phyloP scores from a whole-genome alignment of 495 filamentous ascomycete genomes.

The Annulohypoxylon moriforme region DNA sequence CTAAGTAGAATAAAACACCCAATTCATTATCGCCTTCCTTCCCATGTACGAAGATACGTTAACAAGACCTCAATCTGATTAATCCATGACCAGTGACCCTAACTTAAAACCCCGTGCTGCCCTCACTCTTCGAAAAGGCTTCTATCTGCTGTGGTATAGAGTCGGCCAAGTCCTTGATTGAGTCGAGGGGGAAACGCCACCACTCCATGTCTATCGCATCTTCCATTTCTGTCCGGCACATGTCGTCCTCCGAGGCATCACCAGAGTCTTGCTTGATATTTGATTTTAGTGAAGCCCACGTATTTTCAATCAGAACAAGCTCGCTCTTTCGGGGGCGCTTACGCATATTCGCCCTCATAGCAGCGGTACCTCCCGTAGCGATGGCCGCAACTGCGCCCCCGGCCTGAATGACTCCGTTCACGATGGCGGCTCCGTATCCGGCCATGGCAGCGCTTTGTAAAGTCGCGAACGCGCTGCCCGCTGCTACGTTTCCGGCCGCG shows the following conservation, averaged over 20 bases:
- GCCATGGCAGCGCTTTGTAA: constrained; percentile 46
- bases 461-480: constrained; percentile 31
- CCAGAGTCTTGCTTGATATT: neutral
- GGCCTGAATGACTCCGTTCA: constrained; percentile 32
- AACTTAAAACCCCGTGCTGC: neutral
- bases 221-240: neutral
- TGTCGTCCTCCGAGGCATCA: neutral
- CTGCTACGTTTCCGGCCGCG: constrained; percentile 33
- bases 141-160: neutral
- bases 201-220: neutral
- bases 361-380: neutral
- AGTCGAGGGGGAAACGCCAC: neutral
- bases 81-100: too few relatives aligned
- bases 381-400: constrained; percentile 3
- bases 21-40: neutral
- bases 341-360: neutral
- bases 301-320: neutral
- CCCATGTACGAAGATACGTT: neutral
- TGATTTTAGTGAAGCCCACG: neutral
- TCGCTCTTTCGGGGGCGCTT: neutral
- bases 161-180: neutral
- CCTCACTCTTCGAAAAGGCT: neutral
- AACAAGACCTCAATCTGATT: too few relatives aligned
- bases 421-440: constrained; percentile 38
- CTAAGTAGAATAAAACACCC: neutral